Conservation (phyloP, 352 stramenopile genomes). For the Globisporangium irregulare region DNA sequence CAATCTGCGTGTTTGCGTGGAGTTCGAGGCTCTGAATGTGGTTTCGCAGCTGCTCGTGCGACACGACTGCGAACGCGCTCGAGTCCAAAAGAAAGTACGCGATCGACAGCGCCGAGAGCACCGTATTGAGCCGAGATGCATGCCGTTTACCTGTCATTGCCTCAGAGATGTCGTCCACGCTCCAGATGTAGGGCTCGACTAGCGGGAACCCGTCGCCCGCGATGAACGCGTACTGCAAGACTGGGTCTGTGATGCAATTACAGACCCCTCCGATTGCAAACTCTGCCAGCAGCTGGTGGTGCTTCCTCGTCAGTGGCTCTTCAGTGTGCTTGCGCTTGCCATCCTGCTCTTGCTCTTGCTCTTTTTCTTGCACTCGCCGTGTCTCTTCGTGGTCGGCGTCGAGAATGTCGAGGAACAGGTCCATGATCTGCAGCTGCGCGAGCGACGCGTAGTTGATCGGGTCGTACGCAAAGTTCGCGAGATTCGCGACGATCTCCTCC, state of each 20-base stretch:
- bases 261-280: constrained; percentile 74
- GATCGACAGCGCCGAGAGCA: constrained; percentile 54
- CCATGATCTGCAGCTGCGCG: constrained; percentile 53
- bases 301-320: constrained; percentile 4
- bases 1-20: constrained; percentile 39
- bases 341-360: not conserved
- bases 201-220: constrained; percentile 41
- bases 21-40: constrained; percentile 32
- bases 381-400: constrained; percentile 37
- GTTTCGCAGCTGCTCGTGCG: constrained; percentile 24
- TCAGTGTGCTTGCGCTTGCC: not conserved
- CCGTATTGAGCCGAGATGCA: constrained; percentile 30
- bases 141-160: constrained; percentile 1
- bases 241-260: constrained; percentile 67
- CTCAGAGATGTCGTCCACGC: constrained; percentile 17
- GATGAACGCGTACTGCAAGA: constrained; percentile 57
- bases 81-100: constrained; percentile 73
- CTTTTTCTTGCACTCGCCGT: not conserved
- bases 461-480: constrained; percentile 86
- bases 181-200: constrained; percentile 41
- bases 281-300: constrained; percentile 45
- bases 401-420: constrained; percentile 78
- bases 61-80: constrained; percentile 37
- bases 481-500: constrained; percentile 73
- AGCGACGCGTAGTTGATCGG: constrained; percentile 77